Percentiles rank a stretch among this genome's conserved stretches.
Evolutionary conservation across 2,329 filamentous ascomycete genomes (phyloP).

Genomic region (Ceratocystis albifundus): DNA sequence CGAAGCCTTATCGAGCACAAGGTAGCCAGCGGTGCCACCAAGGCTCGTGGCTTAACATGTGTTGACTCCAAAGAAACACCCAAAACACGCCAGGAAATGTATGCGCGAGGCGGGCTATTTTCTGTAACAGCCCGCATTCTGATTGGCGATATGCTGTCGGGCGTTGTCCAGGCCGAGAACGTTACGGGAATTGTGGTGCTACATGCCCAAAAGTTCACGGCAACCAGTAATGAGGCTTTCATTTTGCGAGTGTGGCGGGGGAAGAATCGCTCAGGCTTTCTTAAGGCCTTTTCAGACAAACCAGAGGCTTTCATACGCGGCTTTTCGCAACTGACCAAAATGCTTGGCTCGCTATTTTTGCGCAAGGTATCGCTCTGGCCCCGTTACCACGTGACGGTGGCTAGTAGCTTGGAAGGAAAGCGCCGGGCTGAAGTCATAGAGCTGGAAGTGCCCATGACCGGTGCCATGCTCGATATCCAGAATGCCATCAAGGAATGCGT

Average conservation of each 20-base stretch:
- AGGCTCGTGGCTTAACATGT: constrained; percentile 72
- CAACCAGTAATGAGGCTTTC: constrained; percentile 86
- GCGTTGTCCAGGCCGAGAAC: constrained; percentile 65
- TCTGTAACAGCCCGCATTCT: constrained; percentile 93
- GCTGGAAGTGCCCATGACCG: constrained; percentile 90
- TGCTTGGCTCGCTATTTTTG: constrained; percentile 87
- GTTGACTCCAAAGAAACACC: constrained; percentile 93
- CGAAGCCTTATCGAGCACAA: constrained; percentile 93
- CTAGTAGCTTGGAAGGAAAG: constrained; percentile 77
- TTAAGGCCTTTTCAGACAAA: constrained; percentile 92
- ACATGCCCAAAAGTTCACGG: constrained; percentile 75
- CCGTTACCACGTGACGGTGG: constrained; percentile 82
- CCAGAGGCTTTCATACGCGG: constrained; percentile 83
- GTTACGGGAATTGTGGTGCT: constrained; percentile 79
- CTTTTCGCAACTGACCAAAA: constrained; percentile 75
- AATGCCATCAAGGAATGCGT: constrained; percentile 93
- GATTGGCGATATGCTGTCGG: constrained; percentile 84
- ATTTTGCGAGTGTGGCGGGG: constrained; percentile 89
- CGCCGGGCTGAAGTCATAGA: constrained; percentile 95
- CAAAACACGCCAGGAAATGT: constrained; percentile 85
- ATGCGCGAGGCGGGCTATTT: constrained; percentile 77
- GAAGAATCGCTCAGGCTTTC: constrained; percentile 83
- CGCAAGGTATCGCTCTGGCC: constrained; percentile 85
- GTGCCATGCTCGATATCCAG: constrained; percentile 85
- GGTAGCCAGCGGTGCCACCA: constrained; percentile 54